Conservation (phyloP, 331 rosid genomes). For the Cydonia oblonga region DNA sequence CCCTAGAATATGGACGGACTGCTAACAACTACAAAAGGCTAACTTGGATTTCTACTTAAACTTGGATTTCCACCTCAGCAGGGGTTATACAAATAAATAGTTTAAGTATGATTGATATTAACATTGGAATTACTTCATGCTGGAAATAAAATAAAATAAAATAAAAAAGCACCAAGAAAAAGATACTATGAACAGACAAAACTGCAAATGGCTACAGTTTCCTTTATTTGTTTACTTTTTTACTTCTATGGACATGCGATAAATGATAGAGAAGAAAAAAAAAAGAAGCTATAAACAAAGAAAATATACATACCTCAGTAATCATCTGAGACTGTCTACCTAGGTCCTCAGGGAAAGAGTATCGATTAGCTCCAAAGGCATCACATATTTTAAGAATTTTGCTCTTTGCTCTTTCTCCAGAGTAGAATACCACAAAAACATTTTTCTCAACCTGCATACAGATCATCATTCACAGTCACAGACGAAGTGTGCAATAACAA, state of each 20-base stretch:
- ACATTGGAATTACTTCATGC: background rate
- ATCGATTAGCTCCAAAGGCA: conserved; percentile 95
- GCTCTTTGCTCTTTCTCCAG: conserved; percentile 81
- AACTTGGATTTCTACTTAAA: background rate
- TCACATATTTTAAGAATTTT: conserved; percentile 95
- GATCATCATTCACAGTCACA: conserved; percentile 15
- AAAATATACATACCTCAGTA: conserved; percentile 46
- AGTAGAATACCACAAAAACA: conserved; percentile 84
- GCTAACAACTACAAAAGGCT: background rate
- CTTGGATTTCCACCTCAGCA: too few species aligned
- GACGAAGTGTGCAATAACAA: background rate
- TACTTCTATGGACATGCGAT: background rate
- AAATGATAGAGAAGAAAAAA: background rate
- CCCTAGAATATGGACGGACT: background rate
- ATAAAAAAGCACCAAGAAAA: background rate
- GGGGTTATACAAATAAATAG: background rate
- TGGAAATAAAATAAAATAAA: too few species aligned
- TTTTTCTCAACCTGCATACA: conserved; percentile 72
- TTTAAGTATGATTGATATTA: background rate
- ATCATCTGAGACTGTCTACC: conserved; percentile 64
- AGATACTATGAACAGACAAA: background rate
- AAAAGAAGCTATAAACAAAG: conserved; percentile 2
- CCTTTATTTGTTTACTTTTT: background rate
- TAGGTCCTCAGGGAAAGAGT: conserved; percentile 76
- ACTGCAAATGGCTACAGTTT: background rate